Base-by-base conservation (phyloP, 148 eudicot species). In the Selenicereus undatus region DNA sequence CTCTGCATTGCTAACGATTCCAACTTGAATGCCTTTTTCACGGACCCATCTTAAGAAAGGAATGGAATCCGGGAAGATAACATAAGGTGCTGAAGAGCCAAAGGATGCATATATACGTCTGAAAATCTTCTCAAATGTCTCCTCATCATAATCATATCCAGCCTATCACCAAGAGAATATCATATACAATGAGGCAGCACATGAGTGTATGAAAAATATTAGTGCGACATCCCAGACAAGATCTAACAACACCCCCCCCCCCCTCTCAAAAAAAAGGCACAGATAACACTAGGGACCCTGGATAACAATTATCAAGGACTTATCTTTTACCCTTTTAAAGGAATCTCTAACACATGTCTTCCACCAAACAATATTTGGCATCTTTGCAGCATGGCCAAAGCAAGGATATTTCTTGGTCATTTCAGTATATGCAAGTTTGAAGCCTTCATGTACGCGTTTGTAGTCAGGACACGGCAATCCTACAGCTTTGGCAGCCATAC, bases 321-420 rank as follows among this genome's bases (percentile, higher is more conserved):
- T 70, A 64, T 18, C 70, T 76, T 76, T 89, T 83, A 96, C 99
- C 93, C 87, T 86, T 70, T 87, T 71, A 78, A 96, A 96, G 81
- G 99, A 93, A 87, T 96, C 92, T 74, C 87, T 85, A 22, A 96
- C 99, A 75, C 94, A 90, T 62, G 95, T 93, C 89, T 92, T 93
- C 99, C 99, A 96, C 99, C 99, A 96, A 10, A 93, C 88, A 77
- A 92, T 87, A 84, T 96, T 96, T 75, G 99, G 95, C 85, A 96
- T 93, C 84, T 93, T 93, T 21, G 89, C 98, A 9, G 88, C 91
- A 81, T 87, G 88, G 50, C 99, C 99, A 79, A 96, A 96, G 72
- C 99, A 96, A 24, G 99, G 99, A 82, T 96, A 90, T 10, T 89
- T 91, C 87, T 83, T 92, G 14, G 97, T 98, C 99, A 96, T 94